phyloP scores from a whole-genome alignment of 257 asterid genomes.

The Fraxinus americana region DNA sequence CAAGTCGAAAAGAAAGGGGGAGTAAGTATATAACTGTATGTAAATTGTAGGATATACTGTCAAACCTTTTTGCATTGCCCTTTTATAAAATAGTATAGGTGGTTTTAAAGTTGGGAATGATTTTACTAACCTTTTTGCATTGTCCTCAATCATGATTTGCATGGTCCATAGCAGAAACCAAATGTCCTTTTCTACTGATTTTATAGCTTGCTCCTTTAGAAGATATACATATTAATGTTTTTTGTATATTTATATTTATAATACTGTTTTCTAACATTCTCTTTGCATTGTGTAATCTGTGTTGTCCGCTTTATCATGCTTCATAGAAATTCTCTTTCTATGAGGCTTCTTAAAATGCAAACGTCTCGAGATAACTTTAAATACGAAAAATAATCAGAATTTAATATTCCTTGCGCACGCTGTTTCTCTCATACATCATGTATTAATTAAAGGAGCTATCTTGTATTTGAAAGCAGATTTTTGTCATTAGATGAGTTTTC shows the following conservation, averaged over 20 bases:
- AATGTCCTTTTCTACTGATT: neutral
- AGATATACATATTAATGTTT: neutral
- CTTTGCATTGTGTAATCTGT: neutral
- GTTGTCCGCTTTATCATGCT: neutral
- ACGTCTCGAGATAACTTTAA: neutral
- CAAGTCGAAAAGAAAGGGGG: too few relatives aligned
- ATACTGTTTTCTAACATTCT: too few relatives aligned
- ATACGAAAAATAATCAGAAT: neutral
- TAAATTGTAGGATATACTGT: neutral
- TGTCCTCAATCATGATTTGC: neutral
- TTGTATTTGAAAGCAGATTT: neutral
- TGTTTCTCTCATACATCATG: neutral
- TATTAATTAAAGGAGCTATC: neutral
- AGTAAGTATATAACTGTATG: neutral
- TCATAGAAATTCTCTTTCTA: neutral
- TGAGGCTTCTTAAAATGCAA: neutral
- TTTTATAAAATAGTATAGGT: neutral
- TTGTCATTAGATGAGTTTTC: neutral
- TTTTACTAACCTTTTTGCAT: neutral
- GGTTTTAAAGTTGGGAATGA: neutral
- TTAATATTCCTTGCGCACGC: neutral
- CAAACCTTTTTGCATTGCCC: neutral
- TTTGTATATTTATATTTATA: too few relatives aligned
- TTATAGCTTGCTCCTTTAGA: neutral
- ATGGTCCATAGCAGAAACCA: neutral